These are phyloP conservation scores for Fonsecaea multimorphosa DNA, from an alignment of 2,329 filamentous ascomycete genomes.

Conservation along the genomic window DNA sequence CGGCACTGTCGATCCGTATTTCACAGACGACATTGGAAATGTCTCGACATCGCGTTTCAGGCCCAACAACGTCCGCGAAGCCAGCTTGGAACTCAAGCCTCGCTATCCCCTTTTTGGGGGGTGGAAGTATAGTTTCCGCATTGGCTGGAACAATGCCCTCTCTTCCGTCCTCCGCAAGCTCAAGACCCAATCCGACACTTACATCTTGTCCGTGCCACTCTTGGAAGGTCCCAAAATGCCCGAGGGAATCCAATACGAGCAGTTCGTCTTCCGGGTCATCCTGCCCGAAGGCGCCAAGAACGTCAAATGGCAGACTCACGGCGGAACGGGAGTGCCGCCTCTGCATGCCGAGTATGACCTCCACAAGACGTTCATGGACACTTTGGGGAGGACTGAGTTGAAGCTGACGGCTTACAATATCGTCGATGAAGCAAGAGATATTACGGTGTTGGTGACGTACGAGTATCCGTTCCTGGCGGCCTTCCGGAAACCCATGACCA, in stretches of 20 bases:
- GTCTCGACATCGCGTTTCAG: constrained; percentile 93
- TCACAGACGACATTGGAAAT: constrained; percentile 94
- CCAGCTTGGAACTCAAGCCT: constrained; percentile 87
- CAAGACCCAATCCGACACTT: constrained; percentile 67
- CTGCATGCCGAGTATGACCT: constrained; percentile 65
- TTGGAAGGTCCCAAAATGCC: constrained; percentile 85
- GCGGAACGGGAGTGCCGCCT: constrained; percentile 78
- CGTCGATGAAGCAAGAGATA: constrained; percentile 86
- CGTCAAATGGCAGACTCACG: constrained; percentile 69
- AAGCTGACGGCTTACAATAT: constrained; percentile 82
- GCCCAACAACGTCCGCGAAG: constrained; percentile 66
- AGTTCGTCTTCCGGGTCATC: constrained; percentile 78
- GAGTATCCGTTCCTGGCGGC: constrained; percentile 76
- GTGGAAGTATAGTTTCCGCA: constrained; percentile 97
- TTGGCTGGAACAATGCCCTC: constrained; percentile 92
- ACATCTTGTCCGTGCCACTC: constrained; percentile 88
- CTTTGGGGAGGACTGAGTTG: constrained; percentile 81
- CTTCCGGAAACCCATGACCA: constrained; percentile 83
- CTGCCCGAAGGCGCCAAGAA: constrained; percentile 86
- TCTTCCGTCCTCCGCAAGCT: constrained; percentile 73
- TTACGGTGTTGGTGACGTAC: constrained; percentile 72
- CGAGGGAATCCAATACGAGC: constrained; percentile 86
- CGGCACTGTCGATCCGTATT: constrained; percentile 87
- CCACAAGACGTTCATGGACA: constrained; percentile 94
- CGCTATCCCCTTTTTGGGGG: constrained; percentile 95